These are phyloP conservation scores for Tripterygium wilfordii DNA, from an alignment of 177 flowering plant genomes.

Conservation along the genomic window DNA sequence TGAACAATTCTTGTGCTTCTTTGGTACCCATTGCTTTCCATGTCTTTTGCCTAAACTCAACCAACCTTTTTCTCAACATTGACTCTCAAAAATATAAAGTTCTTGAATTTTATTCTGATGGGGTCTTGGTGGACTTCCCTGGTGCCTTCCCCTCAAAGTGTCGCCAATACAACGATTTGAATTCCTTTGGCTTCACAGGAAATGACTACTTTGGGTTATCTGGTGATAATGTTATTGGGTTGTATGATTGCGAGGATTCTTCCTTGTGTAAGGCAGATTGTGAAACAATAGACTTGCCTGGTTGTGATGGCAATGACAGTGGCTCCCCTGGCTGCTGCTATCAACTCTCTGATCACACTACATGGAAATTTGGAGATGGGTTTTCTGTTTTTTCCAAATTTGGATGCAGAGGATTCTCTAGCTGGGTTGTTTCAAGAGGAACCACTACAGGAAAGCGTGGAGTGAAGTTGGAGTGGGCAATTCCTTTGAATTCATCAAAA, in stretches of 20 bases:
- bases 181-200: slow-evolving; percentile 32
- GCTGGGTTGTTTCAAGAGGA: slow-evolving; percentile 43
- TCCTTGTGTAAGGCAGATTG: slow-evolving; percentile 60
- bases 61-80: slow-evolving; percentile 43
- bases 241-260: slow-evolving; percentile 75
- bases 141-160: slow-evolving; percentile 30
- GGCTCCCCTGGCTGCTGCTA: slow-evolving; percentile 55
- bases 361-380: slow-evolving; percentile 50
- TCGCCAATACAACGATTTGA: slow-evolving; percentile 47
- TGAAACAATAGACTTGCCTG: slow-evolving; percentile 27
- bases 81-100: slow-evolving; percentile 28
- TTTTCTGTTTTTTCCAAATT: slow-evolving; percentile 47
- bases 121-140: slow-evolving; percentile 52
- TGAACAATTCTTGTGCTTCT: slow-evolving; percentile 37
- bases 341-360: slow-evolving; percentile 49
- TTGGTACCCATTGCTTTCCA: slow-evolving; percentile 27
- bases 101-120: slow-evolving; percentile 50
- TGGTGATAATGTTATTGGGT: slow-evolving; percentile 50
- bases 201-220: slow-evolving; percentile 50
- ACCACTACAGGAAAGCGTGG: slow-evolving; percentile 42
- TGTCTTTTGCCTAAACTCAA: slow-evolving; percentile 54
- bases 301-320: slow-evolving; percentile 30
- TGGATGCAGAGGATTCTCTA: slow-evolving; percentile 77
- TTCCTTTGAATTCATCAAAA: slow-evolving; percentile 40
- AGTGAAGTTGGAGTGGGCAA: slow-evolving; percentile 74